These are phyloP conservation scores for Boechera divaricarpa DNA, from an alignment of 345 rosid species.

Conservation along the genomic window DNA sequence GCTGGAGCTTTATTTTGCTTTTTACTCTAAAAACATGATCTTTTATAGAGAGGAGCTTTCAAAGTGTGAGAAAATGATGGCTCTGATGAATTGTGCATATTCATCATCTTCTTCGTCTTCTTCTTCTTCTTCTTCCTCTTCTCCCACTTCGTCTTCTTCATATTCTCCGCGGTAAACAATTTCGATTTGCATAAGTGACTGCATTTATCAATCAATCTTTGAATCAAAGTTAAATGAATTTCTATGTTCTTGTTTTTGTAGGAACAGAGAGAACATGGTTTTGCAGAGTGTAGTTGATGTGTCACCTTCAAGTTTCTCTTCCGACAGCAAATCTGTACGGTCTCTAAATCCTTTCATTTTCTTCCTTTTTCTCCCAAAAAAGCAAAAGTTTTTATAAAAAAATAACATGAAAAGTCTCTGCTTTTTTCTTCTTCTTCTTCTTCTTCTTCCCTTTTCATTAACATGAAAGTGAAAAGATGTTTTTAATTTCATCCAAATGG, in stretches of 20 bases:
- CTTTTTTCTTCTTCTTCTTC: background rate
- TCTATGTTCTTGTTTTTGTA: constrained; percentile 14
- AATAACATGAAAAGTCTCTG: background rate
- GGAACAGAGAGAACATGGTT: constrained; percentile 35
- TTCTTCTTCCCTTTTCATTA: constrained; percentile 7
- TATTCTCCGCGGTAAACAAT: constrained; percentile 48
- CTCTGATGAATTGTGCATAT: constrained; percentile 51
- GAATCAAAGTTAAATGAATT: background rate
- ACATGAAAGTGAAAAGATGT: constrained; percentile 4
- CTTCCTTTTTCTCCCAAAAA: background rate
- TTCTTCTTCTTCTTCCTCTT: constrained; percentile 43
- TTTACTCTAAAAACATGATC: constrained; percentile 27
- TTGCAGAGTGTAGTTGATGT: constrained; percentile 52
- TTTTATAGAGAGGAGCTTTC: constrained; percentile 19
- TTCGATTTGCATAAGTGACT: constrained; percentile 14
- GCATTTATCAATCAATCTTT: background rate
- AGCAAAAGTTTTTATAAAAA: background rate
- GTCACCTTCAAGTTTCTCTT: constrained; percentile 54
- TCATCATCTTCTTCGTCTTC: constrained; percentile 48
- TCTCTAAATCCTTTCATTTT: constrained; percentile 7
- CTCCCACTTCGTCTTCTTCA: constrained; percentile 44
- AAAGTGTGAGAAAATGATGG: constrained; percentile 47
- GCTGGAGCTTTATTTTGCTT: constrained; percentile 16
- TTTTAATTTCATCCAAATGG: background rate
- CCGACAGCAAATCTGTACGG: constrained; percentile 57